Percentiles rank a stretch among this genome's conserved stretches.
These are phyloP conservation scores for Phellopilus nigrolimitatus DNA, from an alignment of 1,284 basidiomycete species.

Conservation along the genomic window DNA sequence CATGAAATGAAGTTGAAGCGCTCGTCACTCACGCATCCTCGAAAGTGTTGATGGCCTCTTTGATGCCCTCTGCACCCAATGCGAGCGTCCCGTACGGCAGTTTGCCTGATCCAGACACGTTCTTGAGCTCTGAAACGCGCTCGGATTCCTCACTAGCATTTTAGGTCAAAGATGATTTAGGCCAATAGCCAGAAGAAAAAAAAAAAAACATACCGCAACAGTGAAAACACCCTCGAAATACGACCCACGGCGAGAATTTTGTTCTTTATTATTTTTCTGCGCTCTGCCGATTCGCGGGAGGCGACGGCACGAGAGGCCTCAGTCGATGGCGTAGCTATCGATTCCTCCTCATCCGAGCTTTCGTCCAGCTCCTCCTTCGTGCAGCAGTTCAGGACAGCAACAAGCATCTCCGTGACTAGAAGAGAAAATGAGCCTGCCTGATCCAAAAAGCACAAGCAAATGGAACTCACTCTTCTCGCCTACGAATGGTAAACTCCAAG, in stretches of 20 bases:
- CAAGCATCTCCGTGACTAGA: constrained; percentile 91
- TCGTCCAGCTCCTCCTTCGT: constrained; percentile 94
- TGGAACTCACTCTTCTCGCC: constrained; percentile 90
- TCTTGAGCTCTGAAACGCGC: constrained; percentile 95
- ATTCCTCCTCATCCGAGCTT: constrained; percentile 61
- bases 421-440: not conserved
- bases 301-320: no score
- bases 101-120: constrained; percentile 71
- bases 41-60: constrained; percentile 90
- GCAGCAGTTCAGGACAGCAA: constrained; percentile 91
- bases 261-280: constrained; percentile 87
- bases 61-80: constrained; percentile 92
- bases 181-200: not conserved
- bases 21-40: constrained; percentile 80
- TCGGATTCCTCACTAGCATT: constrained; percentile 90
- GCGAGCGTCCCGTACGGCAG: constrained; percentile 87
- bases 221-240: constrained; percentile 93
- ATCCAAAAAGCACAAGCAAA: not conserved
- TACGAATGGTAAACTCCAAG: constrained; percentile 87
- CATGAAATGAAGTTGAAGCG: not conserved
- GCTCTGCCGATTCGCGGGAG: constrained; percentile 50
- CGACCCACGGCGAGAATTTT: constrained; percentile 98
- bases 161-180: constrained; percentile 7
- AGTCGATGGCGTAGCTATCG: constrained; percentile 32
- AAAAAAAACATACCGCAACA: constrained; percentile 69